Evolutionary conservation across 2,329 filamentous ascomycete genomes (phyloP), one percentile per base, ranked within the genome.

Genomic region (Xylariomycetidae sp.): DNA sequence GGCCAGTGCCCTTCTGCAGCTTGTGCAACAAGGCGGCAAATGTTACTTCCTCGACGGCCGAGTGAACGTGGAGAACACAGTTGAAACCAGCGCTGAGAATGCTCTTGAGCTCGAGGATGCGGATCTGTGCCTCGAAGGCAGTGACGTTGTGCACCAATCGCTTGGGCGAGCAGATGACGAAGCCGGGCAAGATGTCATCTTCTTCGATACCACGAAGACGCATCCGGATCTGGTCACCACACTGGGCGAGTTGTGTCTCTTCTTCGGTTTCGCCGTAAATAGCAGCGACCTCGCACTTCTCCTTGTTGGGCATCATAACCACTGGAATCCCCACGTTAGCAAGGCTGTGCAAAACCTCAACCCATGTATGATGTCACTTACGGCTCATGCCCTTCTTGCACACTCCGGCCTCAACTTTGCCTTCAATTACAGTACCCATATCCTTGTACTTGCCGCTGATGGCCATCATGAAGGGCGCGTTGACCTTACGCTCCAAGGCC

Each of bases 391-490:
- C 82, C 74, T 96, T 96, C 71, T 92, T 92, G 60, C 94, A 72
- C 29, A 95, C 84, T 58, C 88, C 90, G 13, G 89, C 85, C 63
- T 98, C 92, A 46, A 98, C 85, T 72, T 95, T 95, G 47, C 92
- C 92, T 67, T 98, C 93, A 25, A 95, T 77, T 76, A 98, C 88
- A 42, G 92, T 98, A 52, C 92, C 92, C 74, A 98, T 82, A 58
- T 98, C 93, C 51, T 85, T 79, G 70, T 96, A 98, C 67, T 98
- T 98, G 63, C 86, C 87, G 44, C 85, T 85, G 45, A 98, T 74
- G 7, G 92, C 85, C 89, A 98, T 95, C 92, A 98, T 96, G 73
- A 98, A 96, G 8, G 92, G 90, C 2, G 92, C 92, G 51, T 95
- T 95, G 51, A 95, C 65, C 70, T 96, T 98, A 51, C 92, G 86